phyloP scores from a whole-genome alignment of 108 stramenopile species.

The Fistulifera pelliculosa region DNA sequence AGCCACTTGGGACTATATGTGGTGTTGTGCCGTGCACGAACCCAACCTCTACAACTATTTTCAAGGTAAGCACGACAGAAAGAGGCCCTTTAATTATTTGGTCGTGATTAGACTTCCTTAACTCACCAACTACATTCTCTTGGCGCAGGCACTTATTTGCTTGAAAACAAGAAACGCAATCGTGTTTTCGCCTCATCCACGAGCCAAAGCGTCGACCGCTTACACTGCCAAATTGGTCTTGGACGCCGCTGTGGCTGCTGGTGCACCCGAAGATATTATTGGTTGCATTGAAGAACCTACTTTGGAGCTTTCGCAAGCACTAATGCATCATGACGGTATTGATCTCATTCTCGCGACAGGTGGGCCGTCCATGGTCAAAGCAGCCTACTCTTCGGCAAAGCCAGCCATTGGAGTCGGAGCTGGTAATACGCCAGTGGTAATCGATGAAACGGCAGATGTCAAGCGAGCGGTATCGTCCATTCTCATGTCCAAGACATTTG shows the following conservation, averaged over 20 bases:
- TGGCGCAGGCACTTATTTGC: conserved; percentile 1
- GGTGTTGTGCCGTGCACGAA: conserved; percentile 25
- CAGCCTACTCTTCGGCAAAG: conserved; percentile 19
- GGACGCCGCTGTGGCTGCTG: conserved; percentile 6
- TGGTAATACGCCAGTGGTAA: conserved; percentile 12
- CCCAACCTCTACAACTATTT: conserved; percentile 32
- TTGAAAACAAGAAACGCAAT: conserved; percentile 1
- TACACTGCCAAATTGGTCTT: conserved; percentile 12
- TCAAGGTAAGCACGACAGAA: too few species aligned
- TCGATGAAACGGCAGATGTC: conserved; percentile 34
- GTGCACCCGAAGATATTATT: conserved; percentile 14
- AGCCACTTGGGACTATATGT: conserved; percentile 7
- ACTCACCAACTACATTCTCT: too few species aligned
- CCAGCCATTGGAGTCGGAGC: not conserved
- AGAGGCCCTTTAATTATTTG: too few species aligned
- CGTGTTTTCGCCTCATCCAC: conserved; percentile 24
- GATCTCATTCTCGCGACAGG: conserved; percentile 21
- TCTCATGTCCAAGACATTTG: conserved; percentile 27
- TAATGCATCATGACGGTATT: conserved; percentile 19
- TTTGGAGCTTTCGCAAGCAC: conserved; percentile 11
- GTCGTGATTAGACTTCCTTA: too few species aligned
- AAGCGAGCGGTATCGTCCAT: conserved; percentile 20
- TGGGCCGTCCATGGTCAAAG: conserved; percentile 28
- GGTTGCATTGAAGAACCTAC: conserved; percentile 7
- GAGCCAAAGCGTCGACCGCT: conserved; percentile 11